Conservation (phyloP, 441 rosid species). For the Eutrema salsugineum region DNA sequence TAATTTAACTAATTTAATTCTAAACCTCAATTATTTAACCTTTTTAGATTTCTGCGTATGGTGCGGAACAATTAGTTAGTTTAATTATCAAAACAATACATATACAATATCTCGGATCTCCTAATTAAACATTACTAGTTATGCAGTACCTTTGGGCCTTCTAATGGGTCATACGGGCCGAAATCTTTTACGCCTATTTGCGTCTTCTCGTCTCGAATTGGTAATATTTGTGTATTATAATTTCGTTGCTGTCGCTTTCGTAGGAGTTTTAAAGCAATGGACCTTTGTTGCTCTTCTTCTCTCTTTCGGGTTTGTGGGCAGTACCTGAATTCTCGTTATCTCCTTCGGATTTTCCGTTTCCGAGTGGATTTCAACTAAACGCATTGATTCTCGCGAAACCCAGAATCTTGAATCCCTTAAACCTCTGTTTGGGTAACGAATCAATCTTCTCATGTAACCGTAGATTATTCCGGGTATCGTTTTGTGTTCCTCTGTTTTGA, state of each 20-base stretch:
- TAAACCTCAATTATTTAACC: too few relatives aligned
- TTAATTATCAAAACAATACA: too few relatives aligned
- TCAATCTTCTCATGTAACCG: conserved; percentile 52
- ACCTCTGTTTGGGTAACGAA: conserved; percentile 63
- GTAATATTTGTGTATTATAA: too few relatives aligned
- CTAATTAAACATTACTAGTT: too few relatives aligned
- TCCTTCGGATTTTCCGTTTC: conserved; percentile 50
- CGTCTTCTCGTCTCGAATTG: neutral
- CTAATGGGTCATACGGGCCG: neutral
- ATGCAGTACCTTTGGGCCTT: too few relatives aligned
- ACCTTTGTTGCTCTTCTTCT: conserved; percentile 48
- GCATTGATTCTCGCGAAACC: conserved; percentile 27
- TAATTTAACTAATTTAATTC: too few relatives aligned
- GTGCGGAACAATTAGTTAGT: too few relatives aligned
- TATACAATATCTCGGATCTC: too few relatives aligned
- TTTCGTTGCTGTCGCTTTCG: too few relatives aligned
- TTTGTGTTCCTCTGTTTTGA: conserved; percentile 35
- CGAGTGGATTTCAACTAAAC: conserved; percentile 34
- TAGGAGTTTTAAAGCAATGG: conserved; percentile 57
- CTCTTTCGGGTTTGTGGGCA: conserved; percentile 34
- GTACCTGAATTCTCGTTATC: conserved; percentile 51
- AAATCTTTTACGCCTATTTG: neutral
- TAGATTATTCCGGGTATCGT: conserved; percentile 24
- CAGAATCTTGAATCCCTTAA: conserved; percentile 43
- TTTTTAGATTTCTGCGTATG: too few relatives aligned